Evolutionary conservation across 2,329 filamentous ascomycete species (phyloP).

Genomic region (Sclerotinia sclerotiorum): DNA sequence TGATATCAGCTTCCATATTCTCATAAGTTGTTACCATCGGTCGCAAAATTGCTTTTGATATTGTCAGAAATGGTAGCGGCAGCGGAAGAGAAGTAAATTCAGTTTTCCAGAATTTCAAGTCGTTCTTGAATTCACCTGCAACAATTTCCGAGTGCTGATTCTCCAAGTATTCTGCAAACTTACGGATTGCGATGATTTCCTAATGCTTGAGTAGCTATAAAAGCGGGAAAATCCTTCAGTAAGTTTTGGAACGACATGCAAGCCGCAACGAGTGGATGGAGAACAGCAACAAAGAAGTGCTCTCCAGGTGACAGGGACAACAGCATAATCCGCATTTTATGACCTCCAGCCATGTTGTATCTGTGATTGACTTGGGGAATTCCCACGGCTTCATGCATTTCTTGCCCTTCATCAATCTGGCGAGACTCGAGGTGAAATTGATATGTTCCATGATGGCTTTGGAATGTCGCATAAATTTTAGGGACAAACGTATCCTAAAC

Average conservation of each 20-base stretch:
- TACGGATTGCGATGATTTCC: constrained; percentile 25
- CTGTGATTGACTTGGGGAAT: too few relatives aligned
- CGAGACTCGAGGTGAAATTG: not conserved
- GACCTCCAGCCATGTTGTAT: too few relatives aligned
- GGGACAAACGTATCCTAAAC: not conserved
- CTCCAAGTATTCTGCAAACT: constrained; percentile 43
- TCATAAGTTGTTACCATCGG: constrained; percentile 30
- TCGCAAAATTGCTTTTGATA: constrained; percentile 33
- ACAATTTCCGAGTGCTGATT: constrained; percentile 39
- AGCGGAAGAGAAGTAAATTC: constrained; percentile 33
- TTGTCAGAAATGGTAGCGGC: constrained; percentile 40
- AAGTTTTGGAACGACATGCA: not conserved
- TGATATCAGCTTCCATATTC: constrained; percentile 25
- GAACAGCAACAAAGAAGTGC: too few relatives aligned
- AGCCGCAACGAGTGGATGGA: too few relatives aligned
- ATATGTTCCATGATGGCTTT: constrained; percentile 24
- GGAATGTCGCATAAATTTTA: not conserved
- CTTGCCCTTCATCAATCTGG: not conserved
- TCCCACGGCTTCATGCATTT: not conserved
- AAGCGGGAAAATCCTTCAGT: constrained; percentile 42
- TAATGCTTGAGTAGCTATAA: not conserved
- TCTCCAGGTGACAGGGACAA: too few relatives aligned
- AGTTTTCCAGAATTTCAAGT: constrained; percentile 43
- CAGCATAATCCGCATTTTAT: too few relatives aligned
- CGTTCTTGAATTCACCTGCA: constrained; percentile 35